Evolutionary conservation across 768 basidiomycete species (phyloP), one percentile per base, ranked within the genome.

Genomic region (Kwoniella mangroviensis): DNA sequence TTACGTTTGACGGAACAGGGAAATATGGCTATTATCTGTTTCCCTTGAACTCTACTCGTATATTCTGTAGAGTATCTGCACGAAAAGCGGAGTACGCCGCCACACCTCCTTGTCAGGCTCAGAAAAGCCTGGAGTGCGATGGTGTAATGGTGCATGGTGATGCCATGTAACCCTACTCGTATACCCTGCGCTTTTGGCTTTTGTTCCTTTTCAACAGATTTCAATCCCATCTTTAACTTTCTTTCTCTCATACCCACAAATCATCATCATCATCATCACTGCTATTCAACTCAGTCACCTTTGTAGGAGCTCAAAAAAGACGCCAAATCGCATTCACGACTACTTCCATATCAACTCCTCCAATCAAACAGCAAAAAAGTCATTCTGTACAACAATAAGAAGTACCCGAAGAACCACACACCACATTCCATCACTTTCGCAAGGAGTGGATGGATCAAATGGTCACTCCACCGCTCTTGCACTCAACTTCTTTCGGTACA

Each of bases 381-480:
- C 34, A 34, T 34, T 34, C 34, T 34, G 34, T 1, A 17, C 24
- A 41, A 58, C 56, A 34, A 58, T 1, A 34, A 34, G 34, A 34
- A 34, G 34, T 34, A 34, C 34, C n/a, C 15, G 54, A 55, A 26
- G 19, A 21, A 57, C 13, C 22, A 42, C 5, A 17, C 58, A 22
- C 2, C 43, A 22, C n/a, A 5, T 24, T 26, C 61, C 49, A 34
- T 34, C 34, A 34, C 22, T 42, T 63, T 41, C 34, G 17, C 17
- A 19, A 17, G 28, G 15, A 22, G 15, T 60, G 21, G n/a, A 63
- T 63, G 21, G 28, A 54, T 56, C 65, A 57, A 67, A 67, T 67
- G 65, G 41, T 57, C 65, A n/a, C 54, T 26, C 3, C 41, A 57
- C n/a, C 45, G n/a, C 54, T 34, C 22, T 57, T 11, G n/a, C 52